phyloP scores from a whole-genome alignment of 2,329 filamentous ascomycete genomes.

The Myriosclerotinia duriaeana region DNA sequence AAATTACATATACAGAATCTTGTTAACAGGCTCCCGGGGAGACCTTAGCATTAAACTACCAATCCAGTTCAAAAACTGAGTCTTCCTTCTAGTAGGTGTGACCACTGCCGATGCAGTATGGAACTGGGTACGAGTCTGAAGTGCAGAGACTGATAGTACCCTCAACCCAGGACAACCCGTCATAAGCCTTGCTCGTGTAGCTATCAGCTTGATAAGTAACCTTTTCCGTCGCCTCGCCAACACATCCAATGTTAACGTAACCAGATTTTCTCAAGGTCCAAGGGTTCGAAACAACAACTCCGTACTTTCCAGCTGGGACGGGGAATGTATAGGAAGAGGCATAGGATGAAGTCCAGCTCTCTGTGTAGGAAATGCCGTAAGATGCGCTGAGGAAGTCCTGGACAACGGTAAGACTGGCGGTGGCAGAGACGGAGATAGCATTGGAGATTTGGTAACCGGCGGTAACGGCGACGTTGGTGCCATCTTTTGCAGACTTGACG shows the following conservation, averaged over 20 bases:
- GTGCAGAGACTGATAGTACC: conserved; percentile 19
- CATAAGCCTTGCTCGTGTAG: neutral
- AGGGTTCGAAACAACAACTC: conserved; percentile 15
- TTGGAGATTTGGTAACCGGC: conserved; percentile 5
- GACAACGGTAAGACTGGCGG: neutral
- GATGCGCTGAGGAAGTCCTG: neutral
- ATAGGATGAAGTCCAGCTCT: conserved; percentile 9
- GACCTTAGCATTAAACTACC: neutral
- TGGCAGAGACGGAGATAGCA: neutral
- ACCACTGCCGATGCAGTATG: neutral
- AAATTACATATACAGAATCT: neutral
- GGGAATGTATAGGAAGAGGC: conserved; percentile 11
- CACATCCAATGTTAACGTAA: neutral
- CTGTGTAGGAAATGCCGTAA: neutral
- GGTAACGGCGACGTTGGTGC: neutral
- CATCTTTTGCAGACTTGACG: neutral
- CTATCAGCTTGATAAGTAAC: conserved; percentile 8
- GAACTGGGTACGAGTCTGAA: neutral
- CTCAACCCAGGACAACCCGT: conserved; percentile 1
- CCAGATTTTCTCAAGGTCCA: conserved; percentile 5
- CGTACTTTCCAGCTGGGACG: neutral
- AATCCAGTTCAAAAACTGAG: neutral
- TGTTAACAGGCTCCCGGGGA: neutral
- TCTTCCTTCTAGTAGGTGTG: neutral
- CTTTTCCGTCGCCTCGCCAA: neutral